Evolutionary conservation across 345 rosid genomes (phyloP), one percentile per base, ranked within the genome.

Genomic region (Bruguiera parviflora): DNA sequence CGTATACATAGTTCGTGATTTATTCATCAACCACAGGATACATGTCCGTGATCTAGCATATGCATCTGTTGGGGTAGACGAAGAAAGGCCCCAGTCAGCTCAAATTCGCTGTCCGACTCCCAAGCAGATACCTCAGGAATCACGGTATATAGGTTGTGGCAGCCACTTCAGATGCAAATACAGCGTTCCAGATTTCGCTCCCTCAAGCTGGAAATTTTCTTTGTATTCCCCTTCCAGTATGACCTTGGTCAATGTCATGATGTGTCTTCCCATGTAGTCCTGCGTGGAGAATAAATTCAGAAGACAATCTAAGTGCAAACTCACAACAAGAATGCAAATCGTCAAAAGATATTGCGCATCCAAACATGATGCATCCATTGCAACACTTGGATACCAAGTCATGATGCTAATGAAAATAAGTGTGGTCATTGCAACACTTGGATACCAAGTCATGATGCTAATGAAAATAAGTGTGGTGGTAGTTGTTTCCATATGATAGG

Each of bases 191-290:
- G 98, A 65, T 81, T 92, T 89, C 21, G 89, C 85, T 46, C 85
- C 89, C 24, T 92, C 97, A 25, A 92, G 51, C 2, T 68, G 76
- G 64, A 83, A 86, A 83, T 81, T 67, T 53, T 86, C 97, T 63
- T 69, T 87, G 84, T 78, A 92, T 79, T 90, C 96, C 25, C 90
- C 96, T 79, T 96, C 99, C 82, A 92, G 32, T 72, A 96, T 79
- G 59, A 96, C 98, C 84, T 87, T 84, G 25, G 99, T 92, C 84
- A 96, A 77, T n/a, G 99, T 96, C 77, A 96, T 68, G 71, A 96
- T 96, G 81, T 96, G 90, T 78, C 96, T 88, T 72, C 99, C 99
- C 79, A 96, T 88, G 73, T 90, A 84, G 73, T 90, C 98, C 99
- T 96, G 77, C 77, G 69, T 35, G 58, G 49, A 53, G 4, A 63